A percentile compares a stretch with the other conserved stretches of the same genome.
Conservation (phyloP, 768 basidiomycete genomes). For the Amanita rubescens region DNA sequence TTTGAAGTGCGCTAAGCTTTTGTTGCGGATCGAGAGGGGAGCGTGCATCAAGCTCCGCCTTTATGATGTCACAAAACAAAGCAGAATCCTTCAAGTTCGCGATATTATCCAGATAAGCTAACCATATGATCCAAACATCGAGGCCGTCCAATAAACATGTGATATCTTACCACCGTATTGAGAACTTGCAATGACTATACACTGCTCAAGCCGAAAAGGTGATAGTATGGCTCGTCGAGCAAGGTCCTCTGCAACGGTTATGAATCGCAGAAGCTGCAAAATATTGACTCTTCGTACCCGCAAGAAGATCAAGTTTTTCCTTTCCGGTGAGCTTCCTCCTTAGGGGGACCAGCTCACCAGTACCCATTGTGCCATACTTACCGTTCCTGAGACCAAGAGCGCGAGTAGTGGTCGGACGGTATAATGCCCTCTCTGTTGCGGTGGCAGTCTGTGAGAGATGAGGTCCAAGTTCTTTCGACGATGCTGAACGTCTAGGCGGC, state of each 20-base stretch:
- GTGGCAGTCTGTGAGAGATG: conserved; percentile 30
- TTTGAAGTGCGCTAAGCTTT: conserved; percentile 22
- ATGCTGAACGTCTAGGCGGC: not conserved
- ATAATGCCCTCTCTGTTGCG: conserved; percentile 37
- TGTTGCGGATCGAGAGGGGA: conserved; percentile 26
- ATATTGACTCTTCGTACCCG: conserved; percentile 38
- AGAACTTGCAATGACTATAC: conserved; percentile 63
- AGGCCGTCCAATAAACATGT: not conserved
- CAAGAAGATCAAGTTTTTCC: conserved; percentile 74
- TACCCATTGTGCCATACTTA: conserved; percentile 64
- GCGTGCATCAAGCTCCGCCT: conserved; percentile 49
- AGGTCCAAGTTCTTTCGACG: conserved; percentile 49
- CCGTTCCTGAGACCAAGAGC: conserved; percentile 71
- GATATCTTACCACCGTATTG: conserved; percentile 54
- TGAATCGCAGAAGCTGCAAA: conserved; percentile 10
- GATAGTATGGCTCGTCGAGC: conserved; percentile 51
- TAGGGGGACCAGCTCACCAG: conserved; percentile 51
- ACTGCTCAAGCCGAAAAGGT: conserved; percentile 58
- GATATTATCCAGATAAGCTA: conserved; percentile 68
- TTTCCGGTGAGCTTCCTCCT: conserved; percentile 59
- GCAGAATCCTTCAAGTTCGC: conserved; percentile 57
- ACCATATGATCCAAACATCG: conserved; percentile 9
- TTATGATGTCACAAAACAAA: conserved; percentile 51
- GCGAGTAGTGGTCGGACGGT: conserved; percentile 59
- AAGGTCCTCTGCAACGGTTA: conserved; percentile 52